Evolutionary conservation across 148 eudicot genomes (phyloP).

Genomic region (Amaranthus palmeri): DNA sequence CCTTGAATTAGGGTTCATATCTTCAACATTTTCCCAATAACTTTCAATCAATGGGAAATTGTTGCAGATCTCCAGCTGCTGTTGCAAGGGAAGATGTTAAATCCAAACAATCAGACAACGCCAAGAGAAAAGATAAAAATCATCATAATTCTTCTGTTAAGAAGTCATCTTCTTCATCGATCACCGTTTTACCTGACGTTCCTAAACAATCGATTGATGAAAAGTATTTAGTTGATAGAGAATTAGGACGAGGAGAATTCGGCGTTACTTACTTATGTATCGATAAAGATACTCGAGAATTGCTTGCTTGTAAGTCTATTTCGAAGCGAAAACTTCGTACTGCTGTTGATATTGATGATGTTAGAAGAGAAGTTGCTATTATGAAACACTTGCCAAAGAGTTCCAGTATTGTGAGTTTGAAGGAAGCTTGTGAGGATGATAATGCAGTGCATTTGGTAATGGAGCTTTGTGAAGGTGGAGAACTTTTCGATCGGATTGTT

Average conservation of each 20-base stretch:
- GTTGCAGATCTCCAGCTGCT: conserved; percentile 97
- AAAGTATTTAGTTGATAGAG: conserved; percentile 61
- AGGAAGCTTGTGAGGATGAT: conserved; percentile 94
- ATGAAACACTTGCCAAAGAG: conserved; percentile 73
- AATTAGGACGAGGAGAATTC: conserved; percentile 81
- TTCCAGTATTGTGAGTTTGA: conserved; percentile 60
- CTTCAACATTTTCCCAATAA: not conserved
- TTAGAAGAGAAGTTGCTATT: conserved; percentile 78
- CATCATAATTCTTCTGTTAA: conserved; percentile 15
- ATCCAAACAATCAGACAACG: conserved; percentile 41
- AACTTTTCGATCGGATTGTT: conserved; percentile 90
- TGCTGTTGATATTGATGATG: conserved; percentile 79
- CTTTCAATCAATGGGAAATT: conserved; percentile 61
- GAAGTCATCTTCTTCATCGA: conserved; percentile 21
- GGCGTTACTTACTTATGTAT: conserved; percentile 80
- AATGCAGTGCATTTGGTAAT: conserved; percentile 90
- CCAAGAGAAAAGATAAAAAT: conserved; percentile 36
- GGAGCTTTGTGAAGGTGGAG: conserved; percentile 98
- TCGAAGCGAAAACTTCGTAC: conserved; percentile 82
- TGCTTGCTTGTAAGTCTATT: conserved; percentile 82
- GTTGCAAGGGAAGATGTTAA: conserved; percentile 86
- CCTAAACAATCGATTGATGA: conserved; percentile 60
- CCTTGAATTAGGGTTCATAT: conserved; percentile 31
- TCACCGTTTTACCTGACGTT: conserved; percentile 52
- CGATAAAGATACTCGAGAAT: conserved; percentile 43